phyloP scores from a whole-genome alignment of 208 protist species.

The Naegleria gruberi region DNA sequence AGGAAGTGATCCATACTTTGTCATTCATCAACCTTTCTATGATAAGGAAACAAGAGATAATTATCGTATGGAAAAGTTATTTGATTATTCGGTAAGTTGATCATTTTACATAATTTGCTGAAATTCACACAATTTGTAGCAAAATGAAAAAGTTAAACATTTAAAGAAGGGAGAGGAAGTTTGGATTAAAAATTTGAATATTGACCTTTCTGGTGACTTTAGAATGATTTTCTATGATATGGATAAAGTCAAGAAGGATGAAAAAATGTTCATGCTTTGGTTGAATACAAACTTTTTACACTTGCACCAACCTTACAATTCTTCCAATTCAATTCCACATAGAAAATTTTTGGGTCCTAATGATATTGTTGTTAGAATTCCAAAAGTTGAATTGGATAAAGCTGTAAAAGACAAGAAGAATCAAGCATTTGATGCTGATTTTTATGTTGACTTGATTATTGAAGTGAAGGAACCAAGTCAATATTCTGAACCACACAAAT shows the following conservation, averaged over 20 bases:
- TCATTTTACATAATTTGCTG: too few species aligned
- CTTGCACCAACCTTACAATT: background rate
- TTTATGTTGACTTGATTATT: background rate
- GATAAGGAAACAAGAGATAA: background rate
- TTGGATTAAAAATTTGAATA: background rate
- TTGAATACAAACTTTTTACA: background rate
- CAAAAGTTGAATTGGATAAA: background rate
- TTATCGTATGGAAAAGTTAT: background rate
- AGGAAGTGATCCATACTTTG: constrained; percentile 1
- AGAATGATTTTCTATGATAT: background rate
- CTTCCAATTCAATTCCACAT: background rate
- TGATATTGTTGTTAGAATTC: background rate
- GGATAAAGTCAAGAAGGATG: background rate
- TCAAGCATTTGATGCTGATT: background rate
- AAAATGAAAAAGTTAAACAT: background rate
- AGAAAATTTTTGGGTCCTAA: background rate
- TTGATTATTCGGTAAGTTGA: background rate
- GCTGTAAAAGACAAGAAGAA: background rate
- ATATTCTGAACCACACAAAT: background rate
- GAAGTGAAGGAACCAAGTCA: background rate
- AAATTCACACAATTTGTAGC: background rate
- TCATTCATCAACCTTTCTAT: background rate
- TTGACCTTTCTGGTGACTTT: background rate
- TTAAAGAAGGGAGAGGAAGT: background rate
- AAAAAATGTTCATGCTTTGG: background rate